These are phyloP conservation scores for Rhodotorula kratochvilovae DNA, from an alignment of 768 basidiomycete species.

Conservation along the genomic window DNA sequence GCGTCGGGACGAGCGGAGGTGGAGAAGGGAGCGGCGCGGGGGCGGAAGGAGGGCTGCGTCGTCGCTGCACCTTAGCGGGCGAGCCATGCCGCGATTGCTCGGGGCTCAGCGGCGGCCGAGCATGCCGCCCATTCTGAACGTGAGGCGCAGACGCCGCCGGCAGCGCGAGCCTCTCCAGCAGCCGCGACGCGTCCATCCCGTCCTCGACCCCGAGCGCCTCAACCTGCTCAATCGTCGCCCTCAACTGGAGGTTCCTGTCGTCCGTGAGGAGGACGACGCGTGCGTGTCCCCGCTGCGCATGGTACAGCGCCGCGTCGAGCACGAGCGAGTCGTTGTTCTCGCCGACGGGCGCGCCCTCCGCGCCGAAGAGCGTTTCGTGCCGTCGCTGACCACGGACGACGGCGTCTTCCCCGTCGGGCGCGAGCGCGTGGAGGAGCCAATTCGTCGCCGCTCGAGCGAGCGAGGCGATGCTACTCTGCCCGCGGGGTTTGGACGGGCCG, in stretches of 20 bases:
- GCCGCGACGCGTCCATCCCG: neutral
- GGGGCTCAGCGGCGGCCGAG: neutral
- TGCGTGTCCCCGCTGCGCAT: neutral
- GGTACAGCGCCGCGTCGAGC: constrained; percentile 28
- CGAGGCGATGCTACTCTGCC: constrained; percentile 12
- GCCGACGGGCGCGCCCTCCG: neutral
- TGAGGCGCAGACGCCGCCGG: neutral
- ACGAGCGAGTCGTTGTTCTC: constrained; percentile 34
- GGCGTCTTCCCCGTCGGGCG: neutral
- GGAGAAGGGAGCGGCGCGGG: neutral
- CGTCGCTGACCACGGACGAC: constrained; percentile 24
- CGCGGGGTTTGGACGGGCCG: too few species aligned
- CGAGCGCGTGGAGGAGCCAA: constrained; percentile 16
- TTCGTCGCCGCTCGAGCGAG: constrained; percentile 24
- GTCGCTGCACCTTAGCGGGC: neutral
- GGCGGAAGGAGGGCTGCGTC: neutral
- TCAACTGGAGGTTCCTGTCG: constrained; percentile 29
- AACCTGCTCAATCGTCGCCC: constrained; percentile 30
- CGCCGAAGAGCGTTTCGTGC: constrained; percentile 14
- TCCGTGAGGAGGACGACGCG: constrained; percentile 25
- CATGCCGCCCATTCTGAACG: neutral
- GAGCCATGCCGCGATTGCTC: neutral
- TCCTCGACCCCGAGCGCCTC: constrained; percentile 4
- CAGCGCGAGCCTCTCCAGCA: constrained; percentile 8
- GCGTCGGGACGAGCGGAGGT: neutral